Conservation (phyloP, 2,329 filamentous ascomycete species). For the Dryadomyces sulphureus region DNA sequence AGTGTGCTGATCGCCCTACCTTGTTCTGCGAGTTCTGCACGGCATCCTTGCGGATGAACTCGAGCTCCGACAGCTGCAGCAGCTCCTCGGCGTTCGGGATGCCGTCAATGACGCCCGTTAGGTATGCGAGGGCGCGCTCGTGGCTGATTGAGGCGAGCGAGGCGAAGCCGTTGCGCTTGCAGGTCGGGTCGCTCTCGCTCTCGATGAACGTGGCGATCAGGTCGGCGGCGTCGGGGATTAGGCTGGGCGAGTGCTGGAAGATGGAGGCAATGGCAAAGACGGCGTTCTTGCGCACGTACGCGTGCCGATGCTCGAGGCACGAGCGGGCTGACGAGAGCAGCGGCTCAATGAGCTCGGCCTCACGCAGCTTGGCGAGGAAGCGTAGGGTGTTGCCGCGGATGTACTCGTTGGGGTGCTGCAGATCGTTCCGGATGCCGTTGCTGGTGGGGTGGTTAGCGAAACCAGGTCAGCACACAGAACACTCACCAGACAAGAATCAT, state of each 20-base stretch:
- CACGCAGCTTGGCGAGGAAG: conserved; percentile 91
- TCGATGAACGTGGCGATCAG: conserved; percentile 82
- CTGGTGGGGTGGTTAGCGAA: no score
- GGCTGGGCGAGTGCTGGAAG: conserved; percentile 72
- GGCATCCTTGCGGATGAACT: conserved; percentile 98
- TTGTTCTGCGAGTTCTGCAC: conserved; percentile 89
- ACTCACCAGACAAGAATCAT: conserved; percentile 95
- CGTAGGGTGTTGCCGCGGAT: conserved; percentile 95
- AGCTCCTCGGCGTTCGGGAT: conserved; percentile 91
- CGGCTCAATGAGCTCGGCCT: conserved; percentile 91
- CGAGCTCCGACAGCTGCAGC: conserved; percentile 81
- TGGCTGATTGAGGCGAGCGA: conserved; percentile 84
- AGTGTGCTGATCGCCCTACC: conserved; percentile 28
- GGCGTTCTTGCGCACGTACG: conserved; percentile 95
- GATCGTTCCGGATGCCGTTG: conserved; percentile 94
- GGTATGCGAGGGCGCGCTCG: conserved; percentile 76
- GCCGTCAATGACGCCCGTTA: conserved; percentile 80
- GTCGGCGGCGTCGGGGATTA: conserved; percentile 92
- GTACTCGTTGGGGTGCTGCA: conserved; percentile 97
- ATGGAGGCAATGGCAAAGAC: conserved; percentile 92
- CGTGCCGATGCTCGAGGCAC: conserved; percentile 91
- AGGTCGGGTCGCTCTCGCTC: conserved; percentile 81
- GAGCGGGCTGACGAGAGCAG: conserved; percentile 81
- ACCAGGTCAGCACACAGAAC: no score
- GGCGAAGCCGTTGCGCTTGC: conserved; percentile 95